Evolutionary conservation across 768 basidiomycete genomes (phyloP).

Genomic region (Pisolithus orientalis): DNA sequence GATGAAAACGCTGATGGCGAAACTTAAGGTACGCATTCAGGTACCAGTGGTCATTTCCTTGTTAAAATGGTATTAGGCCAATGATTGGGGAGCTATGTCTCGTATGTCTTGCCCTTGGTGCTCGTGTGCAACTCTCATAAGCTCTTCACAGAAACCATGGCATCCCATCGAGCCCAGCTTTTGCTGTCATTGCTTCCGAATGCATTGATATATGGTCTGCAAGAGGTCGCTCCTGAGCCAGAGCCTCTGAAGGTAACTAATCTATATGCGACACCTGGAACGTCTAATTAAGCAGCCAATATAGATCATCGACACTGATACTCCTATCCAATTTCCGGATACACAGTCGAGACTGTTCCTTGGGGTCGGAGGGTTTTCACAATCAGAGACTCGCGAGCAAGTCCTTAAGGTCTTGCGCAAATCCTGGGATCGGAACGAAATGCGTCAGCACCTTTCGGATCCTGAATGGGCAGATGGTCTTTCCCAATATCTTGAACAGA

Average conservation of each 20-base stretch:
- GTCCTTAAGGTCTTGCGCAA: slow-evolving; percentile 10
- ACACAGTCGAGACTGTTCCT: slow-evolving; percentile 32
- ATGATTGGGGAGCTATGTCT: slow-evolving; percentile 61
- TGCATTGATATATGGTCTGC: slow-evolving; percentile 43
- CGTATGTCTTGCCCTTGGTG: slow-evolving; percentile 32
- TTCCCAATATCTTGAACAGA: slow-evolving; percentile 29
- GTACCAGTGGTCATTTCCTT: background rate
- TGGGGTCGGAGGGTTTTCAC: slow-evolving; percentile 9
- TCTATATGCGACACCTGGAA: too few species aligned
- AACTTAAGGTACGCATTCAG: slow-evolving; percentile 43
- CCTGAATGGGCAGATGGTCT: slow-evolving; percentile 36
- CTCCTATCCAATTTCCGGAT: slow-evolving; percentile 32
- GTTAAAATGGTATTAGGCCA: slow-evolving; percentile 33
- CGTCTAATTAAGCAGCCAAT: background rate
- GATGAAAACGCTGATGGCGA: slow-evolving; percentile 62
- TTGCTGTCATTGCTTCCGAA: slow-evolving; percentile 37
- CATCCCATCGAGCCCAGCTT: slow-evolving; percentile 40
- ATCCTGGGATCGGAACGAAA: slow-evolving; percentile 10
- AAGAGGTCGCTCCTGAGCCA: slow-evolving; percentile 37
- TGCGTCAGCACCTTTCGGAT: slow-evolving; percentile 16
- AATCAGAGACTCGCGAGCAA: slow-evolving; percentile 11
- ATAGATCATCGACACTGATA: slow-evolving; percentile 50
- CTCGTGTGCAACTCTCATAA: background rate
- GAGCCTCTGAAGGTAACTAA: slow-evolving; percentile 45
- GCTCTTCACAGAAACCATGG: slow-evolving; percentile 37